Conservation (phyloP, 176 grass and related monocot species). For the Cenchrus purpureus region DNA sequence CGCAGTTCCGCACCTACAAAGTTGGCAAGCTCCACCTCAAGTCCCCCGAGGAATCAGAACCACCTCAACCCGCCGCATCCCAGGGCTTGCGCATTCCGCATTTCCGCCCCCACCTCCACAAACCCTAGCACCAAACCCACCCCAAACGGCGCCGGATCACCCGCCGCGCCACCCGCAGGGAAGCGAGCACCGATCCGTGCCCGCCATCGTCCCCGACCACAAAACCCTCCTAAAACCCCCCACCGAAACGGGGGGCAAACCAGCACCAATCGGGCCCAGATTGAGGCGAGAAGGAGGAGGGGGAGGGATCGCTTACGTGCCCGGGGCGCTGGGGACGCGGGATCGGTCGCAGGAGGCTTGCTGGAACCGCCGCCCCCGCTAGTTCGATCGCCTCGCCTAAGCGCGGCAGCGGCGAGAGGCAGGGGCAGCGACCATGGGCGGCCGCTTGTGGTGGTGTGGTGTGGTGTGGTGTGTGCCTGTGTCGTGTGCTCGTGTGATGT, state of each 20-base stretch:
- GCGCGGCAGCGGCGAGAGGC: not conserved
- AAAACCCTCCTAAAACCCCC: conserved; percentile 35
- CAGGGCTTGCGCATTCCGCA: not conserved
- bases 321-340: not conserved
- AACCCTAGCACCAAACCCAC: not conserved
- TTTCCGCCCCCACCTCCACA: not conserved
- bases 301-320: conserved; percentile 32
- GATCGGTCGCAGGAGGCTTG: not conserved
- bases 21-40: not conserved
- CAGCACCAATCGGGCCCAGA: not conserved
- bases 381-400: conserved; percentile 24
- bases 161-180: not conserved
- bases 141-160: not conserved
- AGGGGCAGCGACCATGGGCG: not conserved
- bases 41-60: not conserved
- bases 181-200: not conserved
- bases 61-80: not conserved
- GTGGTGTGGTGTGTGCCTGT: not conserved
- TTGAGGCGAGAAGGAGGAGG: not conserved
- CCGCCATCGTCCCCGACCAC: not conserved
- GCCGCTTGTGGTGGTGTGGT: not conserved
- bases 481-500: not conserved
- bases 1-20: not conserved
- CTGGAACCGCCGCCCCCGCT: not conserved
- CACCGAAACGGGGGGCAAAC: not conserved